Evolutionary conservation across 768 basidiomycete genomes (phyloP).

Genomic region (Lentinula aciculospora): DNA sequence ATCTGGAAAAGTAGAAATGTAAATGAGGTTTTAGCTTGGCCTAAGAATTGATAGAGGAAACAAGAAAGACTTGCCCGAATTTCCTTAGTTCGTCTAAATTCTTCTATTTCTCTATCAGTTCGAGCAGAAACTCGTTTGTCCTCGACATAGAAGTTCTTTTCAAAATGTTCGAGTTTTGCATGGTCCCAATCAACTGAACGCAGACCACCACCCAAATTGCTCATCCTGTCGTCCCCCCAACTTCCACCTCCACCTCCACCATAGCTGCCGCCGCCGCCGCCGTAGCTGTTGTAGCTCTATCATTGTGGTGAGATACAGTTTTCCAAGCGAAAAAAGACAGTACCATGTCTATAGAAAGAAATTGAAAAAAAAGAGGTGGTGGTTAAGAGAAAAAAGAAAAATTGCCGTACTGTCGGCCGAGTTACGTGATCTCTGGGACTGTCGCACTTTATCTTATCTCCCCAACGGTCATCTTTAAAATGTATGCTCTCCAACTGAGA

Average conservation of each 20-base stretch:
- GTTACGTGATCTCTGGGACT: background rate
- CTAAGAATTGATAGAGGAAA: background rate
- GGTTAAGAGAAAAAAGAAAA: slow-evolving; percentile 1
- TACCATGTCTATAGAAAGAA: slow-evolving; percentile 7
- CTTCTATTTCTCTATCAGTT: slow-evolving; percentile 82
- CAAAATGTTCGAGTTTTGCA: slow-evolving; percentile 75
- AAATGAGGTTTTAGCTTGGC: background rate
- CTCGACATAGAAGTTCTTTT: slow-evolving; percentile 97
- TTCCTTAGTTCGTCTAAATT: slow-evolving; percentile 78
- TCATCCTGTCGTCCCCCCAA: slow-evolving; percentile 67
- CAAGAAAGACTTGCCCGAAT: slow-evolving; percentile 59
- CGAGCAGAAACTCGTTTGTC: slow-evolving; percentile 77
- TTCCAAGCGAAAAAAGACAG: background rate
- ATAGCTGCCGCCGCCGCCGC: background rate
- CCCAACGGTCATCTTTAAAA: background rate
- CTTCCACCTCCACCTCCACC: slow-evolving; percentile 8
- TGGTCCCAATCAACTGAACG: slow-evolving; percentile 81
- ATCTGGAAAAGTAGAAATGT: slow-evolving; percentile 57
- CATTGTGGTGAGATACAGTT: background rate
- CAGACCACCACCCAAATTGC: slow-evolving; percentile 78
- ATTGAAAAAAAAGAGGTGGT: background rate
- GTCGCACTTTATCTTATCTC: background rate
- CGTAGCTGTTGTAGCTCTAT: slow-evolving; percentile 2
- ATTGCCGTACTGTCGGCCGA: background rate
- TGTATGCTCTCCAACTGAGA: background rate